Base-by-base conservation (phyloP, 2,329 filamentous ascomycete genomes). In the Pseudogymnoascus sp. region DNA sequence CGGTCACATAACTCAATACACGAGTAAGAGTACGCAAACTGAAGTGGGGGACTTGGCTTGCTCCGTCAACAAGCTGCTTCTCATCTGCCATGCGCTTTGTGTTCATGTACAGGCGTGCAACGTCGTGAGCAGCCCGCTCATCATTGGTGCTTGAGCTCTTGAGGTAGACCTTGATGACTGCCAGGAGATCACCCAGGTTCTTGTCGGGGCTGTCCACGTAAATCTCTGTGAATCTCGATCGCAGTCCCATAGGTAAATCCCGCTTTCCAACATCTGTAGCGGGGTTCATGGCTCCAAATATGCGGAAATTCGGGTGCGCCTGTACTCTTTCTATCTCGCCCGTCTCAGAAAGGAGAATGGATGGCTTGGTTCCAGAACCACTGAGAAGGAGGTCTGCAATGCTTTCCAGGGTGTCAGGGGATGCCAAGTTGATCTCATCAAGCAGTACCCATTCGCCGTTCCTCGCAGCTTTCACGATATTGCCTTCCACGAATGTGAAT, bases 281-380 rank as follows among this genome's bases (percentile, higher is more conserved):
- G 31, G 95, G 95, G 72, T 99, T 99, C 95, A 99, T 99, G 28
- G 96, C 95, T 62, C 91, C 96, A 73, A 99, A 99, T 13, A 99
- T 90, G 41, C 95, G 87, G 75, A 99, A 99, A 68, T 96, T 87
- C 0, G 92, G 88, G 75, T 99, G 93, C 0, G 93, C 95, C 66
- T 88, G 83, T 37, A 99, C 88, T 68, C 93, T 86, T 75, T 98
- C 92, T 48, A 96, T 91, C 69, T 95, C 92, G 39, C 95, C 95
- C 41, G 92, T 95, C 77, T 99, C 95, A 0, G 93, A 93, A 6
- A 99, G 82, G 4, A 99, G 79, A 54, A 99, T 87, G 0, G 91
- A 97, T 1, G 93, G 93, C 0, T 81, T 80, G 36, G 86, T 85
- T 66, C 85, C 85, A 8, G 85, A 82, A 6, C 90, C 90, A 62